Evolutionary conservation across 1,284 basidiomycete species (phyloP).

Genomic region (Microbotryum intermedium): DNA sequence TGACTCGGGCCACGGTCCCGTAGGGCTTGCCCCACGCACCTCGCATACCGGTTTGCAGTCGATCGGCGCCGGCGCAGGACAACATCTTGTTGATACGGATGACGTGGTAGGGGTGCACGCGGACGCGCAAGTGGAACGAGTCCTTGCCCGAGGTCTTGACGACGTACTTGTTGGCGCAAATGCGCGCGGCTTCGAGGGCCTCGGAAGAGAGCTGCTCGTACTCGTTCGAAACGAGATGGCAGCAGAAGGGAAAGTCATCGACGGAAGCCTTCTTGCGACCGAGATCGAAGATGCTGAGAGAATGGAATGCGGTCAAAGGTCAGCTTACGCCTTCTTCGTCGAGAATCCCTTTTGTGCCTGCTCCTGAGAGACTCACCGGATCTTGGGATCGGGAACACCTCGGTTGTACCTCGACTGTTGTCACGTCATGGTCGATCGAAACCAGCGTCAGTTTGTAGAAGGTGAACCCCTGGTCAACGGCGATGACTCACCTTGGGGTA

Average conservation of each 20-base stretch:
- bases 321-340: background rate
- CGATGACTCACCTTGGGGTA: conserved; percentile 42
- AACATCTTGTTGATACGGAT: conserved; percentile 99
- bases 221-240: conserved; percentile 82
- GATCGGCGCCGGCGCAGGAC: conserved; percentile 96
- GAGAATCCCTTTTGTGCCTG: background rate
- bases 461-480: too few species aligned
- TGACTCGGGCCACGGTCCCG: conserved; percentile 85
- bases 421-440: too few species aligned
- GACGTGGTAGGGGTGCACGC: conserved; percentile 97
- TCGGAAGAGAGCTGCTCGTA: conserved; percentile 96
- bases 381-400: conserved; percentile 90
- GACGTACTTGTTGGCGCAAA: conserved; percentile 99
- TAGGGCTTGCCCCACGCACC: conserved; percentile 98
- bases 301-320: background rate
- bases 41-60: conserved; percentile 98
- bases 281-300: conserved; percentile 16
- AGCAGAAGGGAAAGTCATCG: conserved; percentile 74
- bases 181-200: conserved; percentile 95
- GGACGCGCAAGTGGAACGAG: conserved; percentile 95
- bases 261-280: conserved; percentile 33
- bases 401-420: conserved; percentile 54
- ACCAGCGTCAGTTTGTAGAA: background rate
- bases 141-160: conserved; percentile 98
- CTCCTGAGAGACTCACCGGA: conserved; percentile 1